Evolutionary conservation across 495 filamentous ascomycete genomes (phyloP).

Genomic region (Hamigera avellanea): DNA sequence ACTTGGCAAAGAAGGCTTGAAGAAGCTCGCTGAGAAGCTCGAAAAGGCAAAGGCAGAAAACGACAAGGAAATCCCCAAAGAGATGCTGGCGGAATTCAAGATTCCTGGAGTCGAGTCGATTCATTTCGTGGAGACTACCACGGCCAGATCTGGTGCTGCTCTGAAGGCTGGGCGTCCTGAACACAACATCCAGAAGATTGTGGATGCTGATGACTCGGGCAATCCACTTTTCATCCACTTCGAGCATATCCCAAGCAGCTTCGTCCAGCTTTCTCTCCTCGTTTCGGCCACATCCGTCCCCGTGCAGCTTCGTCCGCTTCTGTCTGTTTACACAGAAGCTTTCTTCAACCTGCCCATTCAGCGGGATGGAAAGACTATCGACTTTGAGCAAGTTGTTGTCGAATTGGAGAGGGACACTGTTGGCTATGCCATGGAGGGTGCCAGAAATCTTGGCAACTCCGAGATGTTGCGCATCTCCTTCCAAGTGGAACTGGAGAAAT

Average conservation of each 20-base stretch:
- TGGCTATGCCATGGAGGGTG: constrained; percentile 59
- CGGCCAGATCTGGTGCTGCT: constrained; percentile 75
- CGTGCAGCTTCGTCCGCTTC: constrained; percentile 62
- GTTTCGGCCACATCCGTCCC: constrained; percentile 66
- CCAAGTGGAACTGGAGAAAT: constrained; percentile 80
- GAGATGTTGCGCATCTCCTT: constrained; percentile 75
- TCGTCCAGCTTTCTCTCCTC: constrained; percentile 70
- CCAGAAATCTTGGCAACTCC: constrained; percentile 53
- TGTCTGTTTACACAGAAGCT: constrained; percentile 75
- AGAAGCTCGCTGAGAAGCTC: constrained; percentile 61
- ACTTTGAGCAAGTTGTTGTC: constrained; percentile 85
- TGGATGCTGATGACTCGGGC: constrained; percentile 56
- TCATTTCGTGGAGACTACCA: constrained; percentile 83
- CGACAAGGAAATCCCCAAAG: constrained; percentile 65
- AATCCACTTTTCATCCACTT: constrained; percentile 90
- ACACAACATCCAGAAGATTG: constrained; percentile 61
- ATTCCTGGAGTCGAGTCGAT: constrained; percentile 80
- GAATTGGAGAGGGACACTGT: constrained; percentile 86
- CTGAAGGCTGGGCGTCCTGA: constrained; percentile 50
- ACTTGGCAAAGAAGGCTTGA: constrained; percentile 55
- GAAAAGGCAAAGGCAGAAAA: constrained; percentile 72
- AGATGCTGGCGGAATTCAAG: constrained; percentile 64
- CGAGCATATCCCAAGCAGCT: constrained; percentile 81
- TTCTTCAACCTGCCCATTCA: constrained; percentile 88
- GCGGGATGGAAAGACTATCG: constrained; percentile 63